phyloP scores from a whole-genome alignment of 1,284 basidiomycete genomes.

The Anthracocystis walkeri region DNA sequence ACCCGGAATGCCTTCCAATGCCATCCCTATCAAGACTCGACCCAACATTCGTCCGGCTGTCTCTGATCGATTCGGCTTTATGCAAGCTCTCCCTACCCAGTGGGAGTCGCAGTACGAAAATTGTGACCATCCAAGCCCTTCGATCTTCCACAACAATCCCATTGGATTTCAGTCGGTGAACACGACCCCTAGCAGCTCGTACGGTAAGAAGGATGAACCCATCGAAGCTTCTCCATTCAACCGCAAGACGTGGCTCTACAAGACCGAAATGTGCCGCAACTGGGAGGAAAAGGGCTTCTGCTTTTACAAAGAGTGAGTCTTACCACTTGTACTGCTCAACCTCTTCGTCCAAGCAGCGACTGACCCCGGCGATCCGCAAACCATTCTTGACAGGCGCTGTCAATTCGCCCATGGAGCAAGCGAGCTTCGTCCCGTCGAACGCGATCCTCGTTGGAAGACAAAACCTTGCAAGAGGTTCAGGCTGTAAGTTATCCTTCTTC shows the following conservation, averaged over 20 bases:
- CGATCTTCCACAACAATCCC: background rate
- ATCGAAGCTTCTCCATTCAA: conserved; percentile 76
- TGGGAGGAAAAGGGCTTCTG: conserved; percentile 94
- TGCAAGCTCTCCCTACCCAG: background rate
- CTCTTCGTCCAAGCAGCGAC: background rate
- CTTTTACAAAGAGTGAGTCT: conserved; percentile 75
- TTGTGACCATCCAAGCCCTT: background rate
- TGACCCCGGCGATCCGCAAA: background rate
- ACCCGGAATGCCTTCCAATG: background rate
- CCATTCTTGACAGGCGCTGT: conserved; percentile 28
- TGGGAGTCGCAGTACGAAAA: background rate
- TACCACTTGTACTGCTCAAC: background rate
- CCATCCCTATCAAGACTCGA: background rate
- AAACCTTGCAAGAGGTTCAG: conserved; percentile 90
- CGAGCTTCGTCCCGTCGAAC: conserved; percentile 81
- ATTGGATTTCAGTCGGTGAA: background rate
- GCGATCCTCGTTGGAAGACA: conserved; percentile 93
- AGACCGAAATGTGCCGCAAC: conserved; percentile 89
- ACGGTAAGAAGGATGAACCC: background rate
- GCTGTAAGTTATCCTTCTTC: conserved; percentile 18
- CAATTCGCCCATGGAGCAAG: conserved; percentile 80
- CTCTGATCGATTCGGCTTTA: background rate
- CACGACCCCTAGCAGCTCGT: no score
- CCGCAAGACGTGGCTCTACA: conserved; percentile 86
- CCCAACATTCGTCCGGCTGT: background rate